These are phyloP conservation scores for Suhomyces kunorum DNA, from an alignment of 1,139 yeast species.

Conservation along the genomic window DNA sequence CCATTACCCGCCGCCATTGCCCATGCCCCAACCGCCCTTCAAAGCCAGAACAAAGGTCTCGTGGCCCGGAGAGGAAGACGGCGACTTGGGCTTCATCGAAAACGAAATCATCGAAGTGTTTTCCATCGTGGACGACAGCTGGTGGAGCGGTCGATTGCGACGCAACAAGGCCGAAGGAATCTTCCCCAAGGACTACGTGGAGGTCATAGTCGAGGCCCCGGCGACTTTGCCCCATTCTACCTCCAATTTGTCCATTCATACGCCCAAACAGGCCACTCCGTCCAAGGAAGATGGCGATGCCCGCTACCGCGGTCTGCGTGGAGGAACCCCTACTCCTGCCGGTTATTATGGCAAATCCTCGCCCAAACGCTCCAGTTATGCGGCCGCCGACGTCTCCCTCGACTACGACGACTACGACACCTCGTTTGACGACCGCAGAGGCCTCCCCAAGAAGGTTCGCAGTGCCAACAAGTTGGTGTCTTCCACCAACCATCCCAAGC, in stretches of 20 bases:
- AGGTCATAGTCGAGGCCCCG: slow-evolving; percentile 39
- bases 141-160: slow-evolving; percentile 86
- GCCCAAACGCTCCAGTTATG: slow-evolving; percentile 20
- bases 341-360: slow-evolving; percentile 7
- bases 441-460: slow-evolving; percentile 20
- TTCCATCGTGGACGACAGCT: slow-evolving; percentile 79
- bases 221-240: slow-evolving; percentile 15
- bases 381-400: slow-evolving; percentile 22
- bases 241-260: slow-evolving; percentile 17
- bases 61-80: slow-evolving; percentile 89
- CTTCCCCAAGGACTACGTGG: slow-evolving; percentile 89
- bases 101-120: slow-evolving; percentile 87
- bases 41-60: slow-evolving; percentile 76
- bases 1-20: neutral
- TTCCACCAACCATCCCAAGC: slow-evolving; percentile 24
- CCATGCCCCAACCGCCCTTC: slow-evolving; percentile 55
- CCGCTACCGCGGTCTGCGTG: slow-evolving; percentile 10
- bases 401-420: slow-evolving; percentile 29
- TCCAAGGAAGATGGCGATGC: slow-evolving; percentile 15
- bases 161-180: slow-evolving; percentile 83
- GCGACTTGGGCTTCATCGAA: slow-evolving; percentile 90
- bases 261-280: slow-evolving; percentile 19
- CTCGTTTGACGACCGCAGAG: slow-evolving; percentile 23
- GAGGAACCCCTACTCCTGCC: slow-evolving; percentile 20
- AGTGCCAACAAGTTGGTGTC: slow-evolving; percentile 23